Base-by-base conservation (phyloP, 805 yeast genomes). In the Myxozyma neotropica region DNA sequence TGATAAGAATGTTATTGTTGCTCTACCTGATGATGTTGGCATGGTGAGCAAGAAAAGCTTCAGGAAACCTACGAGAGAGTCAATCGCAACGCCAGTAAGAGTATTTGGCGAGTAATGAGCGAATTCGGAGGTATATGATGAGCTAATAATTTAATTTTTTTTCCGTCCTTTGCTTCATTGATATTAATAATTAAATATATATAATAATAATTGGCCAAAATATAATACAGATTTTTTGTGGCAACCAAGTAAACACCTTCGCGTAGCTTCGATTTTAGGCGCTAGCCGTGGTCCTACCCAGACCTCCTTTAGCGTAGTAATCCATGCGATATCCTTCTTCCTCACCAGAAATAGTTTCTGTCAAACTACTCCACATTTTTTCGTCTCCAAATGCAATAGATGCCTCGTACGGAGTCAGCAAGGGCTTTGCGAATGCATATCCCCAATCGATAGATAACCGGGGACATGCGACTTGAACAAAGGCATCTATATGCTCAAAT, bases 361-460 rank as follows among this genome's bases (percentile, higher is more conserved):
- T 70, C 67, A 71, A 23, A 42, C 81, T 81, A 47, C 73, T 76
- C 83, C 94, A 88, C 73, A 77, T 79, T 38, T 75, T 75, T 69
- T 91, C 97, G 47, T 85, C 80, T 6, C 83, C 87, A 66, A 94
- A 73, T 80, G 91, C 81, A 4, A 92, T 96, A 89, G 89, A 90
- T 0, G 97, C 90, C 71, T 94, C 99, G 71, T 94, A 94, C 0
- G 99, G 99, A 0, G 99, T 93, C 58, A 94, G 75, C 44, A 94
- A 75, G 0, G 99, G 99, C 70, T 88, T 88, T 59, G 85, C 84
- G 70, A 94, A 94, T 0, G 99, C 99, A 72, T 94, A 94, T 0
- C 99, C 99, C 99, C 99, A 94, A 73, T 94, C 99, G 43, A 94
- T 93, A 1, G 96, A 89, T 47, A 94, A 76, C 69, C 99, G 79